Base-by-base conservation (phyloP, 1,284 basidiomycete genomes). In the Microbotryomycetes sp. region DNA sequence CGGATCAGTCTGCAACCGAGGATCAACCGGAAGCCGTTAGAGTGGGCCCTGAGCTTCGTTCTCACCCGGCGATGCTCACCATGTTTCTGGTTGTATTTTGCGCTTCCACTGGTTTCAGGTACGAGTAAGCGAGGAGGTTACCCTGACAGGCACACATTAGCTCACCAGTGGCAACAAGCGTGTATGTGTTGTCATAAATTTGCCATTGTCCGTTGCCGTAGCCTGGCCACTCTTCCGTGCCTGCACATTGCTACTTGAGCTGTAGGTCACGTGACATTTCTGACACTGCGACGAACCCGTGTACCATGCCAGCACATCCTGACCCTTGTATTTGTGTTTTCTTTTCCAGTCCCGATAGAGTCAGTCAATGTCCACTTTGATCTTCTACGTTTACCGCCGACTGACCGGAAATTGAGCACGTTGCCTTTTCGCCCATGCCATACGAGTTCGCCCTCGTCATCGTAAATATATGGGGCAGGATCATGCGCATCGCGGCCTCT, bases 101-200 rank as follows among this genome's bases (percentile, higher is more conserved):
- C 5, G 57, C 57, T 23, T 57, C 45, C n/a, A 65, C 51, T 54
- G 54, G 29, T 57, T 57, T 58, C 65, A 52, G 45, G 67, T 62
- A 71, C 52, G 35, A 11, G 35, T 9, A 9, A 9, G 35, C 9
- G 11, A 41, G 35, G 11, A 41, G 35, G 35, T 41, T 41, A 41
- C 35, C 18, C 18, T 18, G 35, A 18, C 35, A 41, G 11, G 35
- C 35, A 18, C n/a, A n/a, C n/a, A 41, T 9, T 11, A 41, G 18
- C 35, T 41, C 35, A 41, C 35, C 35, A 30, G 71, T 72, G 15
- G 67, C 71, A 18, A 74, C 48, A 18, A 69, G 53, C 7, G 54
- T 49, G 54, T 75, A 75, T 11, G 55, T 60, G 16, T 57, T 26
- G 54, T 74, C 70, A 15, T 72, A 60, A 3, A 75, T 45, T 35